A percentile compares a stretch with the other conserved stretches of the same genome.
phyloP scores from a whole-genome alignment of 306 rosid species.

The Gleditsia sinensis region DNA sequence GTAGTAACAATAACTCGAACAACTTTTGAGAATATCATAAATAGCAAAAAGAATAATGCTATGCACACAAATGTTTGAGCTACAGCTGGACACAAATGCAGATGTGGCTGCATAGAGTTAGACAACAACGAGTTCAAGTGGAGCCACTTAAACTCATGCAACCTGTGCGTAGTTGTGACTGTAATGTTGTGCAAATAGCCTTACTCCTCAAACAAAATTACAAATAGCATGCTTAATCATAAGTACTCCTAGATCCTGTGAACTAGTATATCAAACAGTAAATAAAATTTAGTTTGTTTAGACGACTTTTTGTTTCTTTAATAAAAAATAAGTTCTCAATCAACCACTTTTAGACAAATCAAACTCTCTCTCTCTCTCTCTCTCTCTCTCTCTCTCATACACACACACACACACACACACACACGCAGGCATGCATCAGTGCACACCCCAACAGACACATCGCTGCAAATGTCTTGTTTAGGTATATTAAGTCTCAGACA shows the following conservation, averaged over 20 bases:
- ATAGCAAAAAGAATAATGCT: background rate
- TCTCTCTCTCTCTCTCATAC: background rate
- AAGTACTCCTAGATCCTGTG: background rate
- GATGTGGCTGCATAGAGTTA: background rate
- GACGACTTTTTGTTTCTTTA: background rate
- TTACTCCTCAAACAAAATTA: conserved; percentile 3
- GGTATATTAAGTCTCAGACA: background rate
- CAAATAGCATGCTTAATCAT: background rate
- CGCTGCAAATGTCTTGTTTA: background rate
- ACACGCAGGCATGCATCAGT: background rate
- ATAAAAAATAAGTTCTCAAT: background rate
- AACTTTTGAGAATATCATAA: background rate
- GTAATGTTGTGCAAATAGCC: background rate
- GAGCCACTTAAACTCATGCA: background rate
- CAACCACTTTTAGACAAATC: background rate
- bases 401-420: background rate
- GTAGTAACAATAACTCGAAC: background rate
- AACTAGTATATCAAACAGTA: background rate
- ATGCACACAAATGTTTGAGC: background rate
- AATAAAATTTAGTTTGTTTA: background rate
- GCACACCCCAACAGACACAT: background rate
- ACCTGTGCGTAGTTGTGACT: background rate
- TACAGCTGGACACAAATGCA: background rate
- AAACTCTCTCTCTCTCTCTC: background rate
- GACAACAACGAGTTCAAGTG: background rate